A percentile compares a stretch with the other conserved stretches of the same genome.
Conservation (phyloP, 805 yeast species). For the Candida arabinofermentans region DNA sequence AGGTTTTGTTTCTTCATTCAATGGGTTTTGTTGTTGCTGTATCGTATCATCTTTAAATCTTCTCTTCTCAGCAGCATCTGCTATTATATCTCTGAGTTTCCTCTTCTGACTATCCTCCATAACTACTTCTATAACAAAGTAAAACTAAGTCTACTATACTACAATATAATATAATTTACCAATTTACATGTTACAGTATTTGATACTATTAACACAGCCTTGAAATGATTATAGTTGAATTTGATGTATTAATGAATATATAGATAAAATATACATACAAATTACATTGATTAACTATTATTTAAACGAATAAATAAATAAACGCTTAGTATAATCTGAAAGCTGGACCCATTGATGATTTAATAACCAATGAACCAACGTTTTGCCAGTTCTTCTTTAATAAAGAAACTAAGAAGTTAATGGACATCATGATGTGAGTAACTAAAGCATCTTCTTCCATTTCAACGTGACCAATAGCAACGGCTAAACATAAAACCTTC, state of each 20-base stretch:
- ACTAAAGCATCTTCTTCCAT: constrained; percentile 96
- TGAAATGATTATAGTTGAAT: too few species aligned
- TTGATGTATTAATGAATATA: too few species aligned
- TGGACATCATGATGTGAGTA: constrained; percentile 97
- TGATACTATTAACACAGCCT: not conserved
- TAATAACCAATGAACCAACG: constrained; percentile 98
- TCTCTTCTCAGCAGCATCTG: constrained; percentile 22
- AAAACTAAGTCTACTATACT: too few species aligned
- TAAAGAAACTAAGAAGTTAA: constrained; percentile 98
- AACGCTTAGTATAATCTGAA: constrained; percentile 91
- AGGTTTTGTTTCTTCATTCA: not conserved
- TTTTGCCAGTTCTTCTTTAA: constrained; percentile 99
- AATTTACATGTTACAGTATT: not conserved
- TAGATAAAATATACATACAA: not conserved
- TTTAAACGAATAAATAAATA: constrained; percentile 1
- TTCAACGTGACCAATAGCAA: constrained; percentile 99
- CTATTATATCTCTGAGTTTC: not conserved
- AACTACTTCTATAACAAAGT: too few species aligned
- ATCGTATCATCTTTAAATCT: not conserved
- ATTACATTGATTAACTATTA: not conserved
- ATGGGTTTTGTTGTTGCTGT: not conserved
- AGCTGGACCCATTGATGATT: constrained; percentile 99
- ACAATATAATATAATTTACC: not conserved
- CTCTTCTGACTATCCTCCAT: too few species aligned
- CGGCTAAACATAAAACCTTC: constrained; percentile 99